phyloP scores from a whole-genome alignment of 768 basidiomycete species.

The Mycena vulgaris region DNA sequence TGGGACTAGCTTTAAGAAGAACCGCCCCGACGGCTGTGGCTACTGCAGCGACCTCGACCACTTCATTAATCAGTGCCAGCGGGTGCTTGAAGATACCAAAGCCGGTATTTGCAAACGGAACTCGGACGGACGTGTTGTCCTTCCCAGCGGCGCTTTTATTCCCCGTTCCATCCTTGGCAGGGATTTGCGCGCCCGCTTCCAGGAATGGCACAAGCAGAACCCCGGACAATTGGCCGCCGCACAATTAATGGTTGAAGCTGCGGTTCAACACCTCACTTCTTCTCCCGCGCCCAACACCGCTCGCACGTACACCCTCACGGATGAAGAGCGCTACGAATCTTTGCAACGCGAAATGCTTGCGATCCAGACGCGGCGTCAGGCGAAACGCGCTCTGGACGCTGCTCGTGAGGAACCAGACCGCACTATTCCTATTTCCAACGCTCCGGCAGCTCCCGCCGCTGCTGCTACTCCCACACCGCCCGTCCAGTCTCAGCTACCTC shows the following conservation, averaged over 20 bases:
- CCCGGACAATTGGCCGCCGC: constrained; percentile 19
- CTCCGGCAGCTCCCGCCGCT: constrained; percentile 30
- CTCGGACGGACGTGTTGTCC: constrained; percentile 41
- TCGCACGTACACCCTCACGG: background rate
- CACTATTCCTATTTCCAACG: constrained; percentile 12
- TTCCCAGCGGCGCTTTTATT: constrained; percentile 43
- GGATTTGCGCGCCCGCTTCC: constrained; percentile 12
- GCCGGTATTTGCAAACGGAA: constrained; percentile 43
- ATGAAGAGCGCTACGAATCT: background rate
- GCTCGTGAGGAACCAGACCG: background rate
- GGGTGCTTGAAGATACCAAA: constrained; percentile 37
- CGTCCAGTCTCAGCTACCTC: background rate
- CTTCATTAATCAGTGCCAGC: constrained; percentile 42
- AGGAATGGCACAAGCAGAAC: constrained; percentile 19
- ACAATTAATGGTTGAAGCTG: background rate
- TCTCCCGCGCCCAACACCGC: background rate
- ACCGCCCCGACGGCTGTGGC: constrained; percentile 21
- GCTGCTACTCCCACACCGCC: too few species aligned
- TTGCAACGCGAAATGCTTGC: background rate
- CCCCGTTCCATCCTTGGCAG: constrained; percentile 28
- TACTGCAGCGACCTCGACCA: constrained; percentile 44
- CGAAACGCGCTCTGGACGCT: background rate
- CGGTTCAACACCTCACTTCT: background rate
- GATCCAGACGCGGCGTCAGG: background rate
- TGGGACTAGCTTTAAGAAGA: too few species aligned